phyloP scores from a whole-genome alignment of 495 filamentous ascomycete species.

The Penicillium waksmanii region DNA sequence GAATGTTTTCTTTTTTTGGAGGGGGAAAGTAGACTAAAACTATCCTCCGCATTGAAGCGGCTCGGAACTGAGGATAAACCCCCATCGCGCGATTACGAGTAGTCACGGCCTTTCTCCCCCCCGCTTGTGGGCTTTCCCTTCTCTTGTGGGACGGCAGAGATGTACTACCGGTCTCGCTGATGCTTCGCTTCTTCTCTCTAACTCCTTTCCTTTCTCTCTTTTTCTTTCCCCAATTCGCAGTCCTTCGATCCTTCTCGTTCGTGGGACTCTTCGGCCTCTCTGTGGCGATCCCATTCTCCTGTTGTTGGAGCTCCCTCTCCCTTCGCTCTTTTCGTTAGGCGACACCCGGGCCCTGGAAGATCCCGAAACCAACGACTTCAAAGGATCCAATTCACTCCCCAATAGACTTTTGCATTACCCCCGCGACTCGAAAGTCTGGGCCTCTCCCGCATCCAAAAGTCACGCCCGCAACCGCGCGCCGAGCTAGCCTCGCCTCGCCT shows the following conservation, averaged over 20 bases:
- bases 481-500: neutral
- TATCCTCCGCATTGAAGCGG: conserved; percentile 5
- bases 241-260: neutral
- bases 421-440: conserved; percentile 2
- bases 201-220: neutral
- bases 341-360: neutral
- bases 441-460: neutral
- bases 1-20: neutral
- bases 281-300: neutral
- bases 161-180: conserved; percentile 13
- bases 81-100: conserved; percentile 4
- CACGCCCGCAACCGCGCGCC: neutral
- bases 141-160: conserved; percentile 30
- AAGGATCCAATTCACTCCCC: neutral
- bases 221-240: neutral
- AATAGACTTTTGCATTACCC: neutral
- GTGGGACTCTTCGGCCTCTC: neutral
- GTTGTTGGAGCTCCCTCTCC: neutral
- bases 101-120: conserved; percentile 13
- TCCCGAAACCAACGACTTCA: neutral
- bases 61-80: neutral
- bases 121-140: conserved; percentile 21
- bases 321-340: neutral
- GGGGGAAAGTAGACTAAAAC: neutral
- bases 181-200: conserved; percentile 1